These are phyloP conservation scores for Trichoderma gamsii DNA, from an alignment of 495 filamentous ascomycete species.

Conservation along the genomic window DNA sequence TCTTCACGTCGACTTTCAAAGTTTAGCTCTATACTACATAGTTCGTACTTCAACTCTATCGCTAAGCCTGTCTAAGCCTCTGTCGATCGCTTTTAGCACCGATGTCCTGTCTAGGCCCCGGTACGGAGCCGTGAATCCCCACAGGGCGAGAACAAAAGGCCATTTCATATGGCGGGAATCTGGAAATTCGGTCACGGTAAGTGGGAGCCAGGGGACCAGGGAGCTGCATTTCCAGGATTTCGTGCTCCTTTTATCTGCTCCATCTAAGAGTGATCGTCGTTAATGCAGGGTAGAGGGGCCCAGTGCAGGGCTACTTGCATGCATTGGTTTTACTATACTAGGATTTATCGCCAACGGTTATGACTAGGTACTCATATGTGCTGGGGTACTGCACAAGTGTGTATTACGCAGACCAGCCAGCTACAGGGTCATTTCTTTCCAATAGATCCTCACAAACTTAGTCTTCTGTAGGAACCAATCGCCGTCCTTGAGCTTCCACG, in stretches of 20 bases:
- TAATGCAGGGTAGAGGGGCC: no score
- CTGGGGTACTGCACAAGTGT: no score
- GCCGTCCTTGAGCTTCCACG: slow-evolving; percentile 11
- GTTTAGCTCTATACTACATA: background rate
- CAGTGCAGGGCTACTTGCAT: no score
- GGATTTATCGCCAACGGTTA: background rate
- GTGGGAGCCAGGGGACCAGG: no score
- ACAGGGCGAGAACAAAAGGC: background rate
- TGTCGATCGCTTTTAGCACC: slow-evolving; percentile 5
- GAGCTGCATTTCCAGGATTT: background rate
- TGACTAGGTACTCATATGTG: background rate
- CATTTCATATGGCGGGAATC: background rate
- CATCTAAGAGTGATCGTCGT: background rate
- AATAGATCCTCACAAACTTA: slow-evolving; percentile 1
- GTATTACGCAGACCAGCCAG: background rate
- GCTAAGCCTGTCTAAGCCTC: slow-evolving; percentile 7
- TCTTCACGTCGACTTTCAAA: background rate
- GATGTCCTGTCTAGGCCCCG: background rate
- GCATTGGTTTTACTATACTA: no score
- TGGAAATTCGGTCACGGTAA: background rate
- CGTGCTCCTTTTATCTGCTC: background rate
- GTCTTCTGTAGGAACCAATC: slow-evolving; percentile 1
- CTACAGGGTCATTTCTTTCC: background rate
- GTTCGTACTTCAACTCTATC: background rate
- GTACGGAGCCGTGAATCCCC: background rate